phyloP scores from a whole-genome alignment of 2,329 filamentous ascomycete genomes.

The Verticillium tricorpus region DNA sequence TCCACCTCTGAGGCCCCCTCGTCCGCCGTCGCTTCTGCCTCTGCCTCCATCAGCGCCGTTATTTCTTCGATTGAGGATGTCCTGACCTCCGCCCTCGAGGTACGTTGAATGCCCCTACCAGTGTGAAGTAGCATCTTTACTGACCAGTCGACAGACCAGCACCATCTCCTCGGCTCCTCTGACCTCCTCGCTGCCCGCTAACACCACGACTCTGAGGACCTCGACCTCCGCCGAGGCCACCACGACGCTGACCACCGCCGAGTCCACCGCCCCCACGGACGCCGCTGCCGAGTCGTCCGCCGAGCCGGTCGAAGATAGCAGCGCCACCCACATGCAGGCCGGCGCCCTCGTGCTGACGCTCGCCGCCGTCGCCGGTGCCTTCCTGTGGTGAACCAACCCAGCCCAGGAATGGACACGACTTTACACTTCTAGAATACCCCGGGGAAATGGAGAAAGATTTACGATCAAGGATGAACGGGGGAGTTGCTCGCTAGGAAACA shows the following conservation, averaged over 20 bases:
- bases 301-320: slow-evolving; percentile 9
- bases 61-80: background rate
- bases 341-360: slow-evolving; percentile 4
- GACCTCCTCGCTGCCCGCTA: background rate
- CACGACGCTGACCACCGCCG: slow-evolving; percentile 27
- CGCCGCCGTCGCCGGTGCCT: slow-evolving; percentile 5
- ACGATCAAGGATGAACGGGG: background rate
- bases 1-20: slow-evolving; percentile 23
- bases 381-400: slow-evolving; percentile 5
- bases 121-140: background rate
- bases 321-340: slow-evolving; percentile 1
- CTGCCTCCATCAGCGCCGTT: background rate
- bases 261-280: slow-evolving; percentile 29
- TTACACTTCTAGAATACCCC: background rate
- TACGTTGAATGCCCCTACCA: background rate
- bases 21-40: background rate
- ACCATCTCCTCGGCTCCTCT: background rate
- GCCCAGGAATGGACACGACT: background rate
- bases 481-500: background rate
- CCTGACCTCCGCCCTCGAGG: background rate
- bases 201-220: background rate
- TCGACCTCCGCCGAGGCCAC: slow-evolving; percentile 1
- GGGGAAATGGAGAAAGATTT: background rate
- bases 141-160: background rate
- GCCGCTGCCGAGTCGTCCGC: slow-evolving; percentile 13